phyloP scores from a whole-genome alignment of 345 rosid genomes.

The Ailanthus altissimus region DNA sequence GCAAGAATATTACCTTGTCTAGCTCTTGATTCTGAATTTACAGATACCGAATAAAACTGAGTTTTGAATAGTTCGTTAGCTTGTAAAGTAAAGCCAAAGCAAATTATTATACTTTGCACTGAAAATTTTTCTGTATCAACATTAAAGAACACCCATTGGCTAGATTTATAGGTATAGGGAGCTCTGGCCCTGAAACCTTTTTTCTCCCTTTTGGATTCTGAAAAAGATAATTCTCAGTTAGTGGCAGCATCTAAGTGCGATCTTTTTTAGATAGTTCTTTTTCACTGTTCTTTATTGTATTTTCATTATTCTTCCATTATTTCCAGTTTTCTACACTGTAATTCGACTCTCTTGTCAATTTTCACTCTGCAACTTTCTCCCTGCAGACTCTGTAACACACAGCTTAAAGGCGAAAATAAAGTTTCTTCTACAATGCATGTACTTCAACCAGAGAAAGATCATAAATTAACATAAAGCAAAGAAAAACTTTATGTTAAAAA shows the following conservation, averaged over 20 bases:
- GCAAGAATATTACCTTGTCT: not conserved
- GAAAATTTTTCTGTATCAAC: not conserved
- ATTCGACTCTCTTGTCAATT: constrained; percentile 21
- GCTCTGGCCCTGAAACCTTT: not conserved
- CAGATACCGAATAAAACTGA: not conserved
- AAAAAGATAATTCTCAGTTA: not conserved
- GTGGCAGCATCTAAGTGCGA: not conserved
- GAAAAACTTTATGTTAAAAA: not conserved
- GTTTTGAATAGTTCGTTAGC: no score
- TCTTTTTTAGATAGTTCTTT: constrained; percentile 20
- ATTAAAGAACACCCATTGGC: constrained; percentile 7
- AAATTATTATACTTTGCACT: not conserved
- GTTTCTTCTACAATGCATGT: constrained; percentile 18
- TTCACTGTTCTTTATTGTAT: constrained; percentile 18
- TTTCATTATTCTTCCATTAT: constrained; percentile 14
- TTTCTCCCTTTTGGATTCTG: constrained; percentile 9
- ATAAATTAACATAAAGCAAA: not conserved
- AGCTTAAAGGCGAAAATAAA: constrained; percentile 19
- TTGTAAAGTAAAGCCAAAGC: not conserved
- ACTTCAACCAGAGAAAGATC: constrained; percentile 14
- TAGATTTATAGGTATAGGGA: not conserved
- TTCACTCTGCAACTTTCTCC: not conserved
- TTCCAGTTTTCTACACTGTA: not conserved
- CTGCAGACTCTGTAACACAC: constrained; percentile 15
- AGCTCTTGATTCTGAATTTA: not conserved